Evolutionary conservation across 495 filamentous ascomycete genomes (phyloP).

Genomic region (Filosporella fistucella): DNA sequence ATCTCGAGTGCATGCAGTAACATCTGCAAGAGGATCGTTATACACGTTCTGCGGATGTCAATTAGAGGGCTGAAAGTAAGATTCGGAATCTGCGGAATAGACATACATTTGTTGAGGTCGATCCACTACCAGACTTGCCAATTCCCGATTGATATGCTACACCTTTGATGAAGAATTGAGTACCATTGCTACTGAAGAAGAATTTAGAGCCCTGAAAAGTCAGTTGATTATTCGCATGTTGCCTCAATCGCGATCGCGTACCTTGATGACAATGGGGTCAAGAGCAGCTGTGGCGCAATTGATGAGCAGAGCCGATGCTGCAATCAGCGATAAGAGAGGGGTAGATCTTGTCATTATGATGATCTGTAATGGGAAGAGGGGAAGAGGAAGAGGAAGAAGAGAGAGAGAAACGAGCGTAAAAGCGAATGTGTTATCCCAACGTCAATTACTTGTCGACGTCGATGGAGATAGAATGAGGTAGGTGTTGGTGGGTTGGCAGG

Average conservation of each 20-base stretch:
- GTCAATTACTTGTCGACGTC: no score
- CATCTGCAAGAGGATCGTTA: slow-evolving; percentile 51
- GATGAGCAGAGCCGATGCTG: slow-evolving; percentile 7
- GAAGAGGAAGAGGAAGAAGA: no score
- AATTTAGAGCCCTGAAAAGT: slow-evolving; percentile 37
- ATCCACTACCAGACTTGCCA: slow-evolving; percentile 23
- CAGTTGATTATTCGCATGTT: not conserved
- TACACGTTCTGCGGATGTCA: slow-evolving; percentile 28
- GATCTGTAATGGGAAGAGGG: no score
- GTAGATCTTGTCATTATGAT: slow-evolving; percentile 5
- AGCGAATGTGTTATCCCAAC: no score
- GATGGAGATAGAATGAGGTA: no score
- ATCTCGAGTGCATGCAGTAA: slow-evolving; percentile 51
- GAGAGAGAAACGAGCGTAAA: no score
- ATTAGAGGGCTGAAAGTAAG: not conserved
- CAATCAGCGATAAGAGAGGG: slow-evolving; percentile 7
- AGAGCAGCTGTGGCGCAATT: slow-evolving; percentile 31
- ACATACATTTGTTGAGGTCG: slow-evolving; percentile 25
- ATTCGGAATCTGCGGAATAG: slow-evolving; percentile 20
- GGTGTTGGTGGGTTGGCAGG: no score
- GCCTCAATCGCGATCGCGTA: slow-evolving; percentile 14
- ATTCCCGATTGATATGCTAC: slow-evolving; percentile 56
- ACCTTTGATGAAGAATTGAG: slow-evolving; percentile 67
- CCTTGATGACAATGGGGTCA: slow-evolving; percentile 34
- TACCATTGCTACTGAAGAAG: slow-evolving; percentile 64